Conservation (phyloP, 2,329 filamentous ascomycete genomes). For the Alternaria atra region DNA sequence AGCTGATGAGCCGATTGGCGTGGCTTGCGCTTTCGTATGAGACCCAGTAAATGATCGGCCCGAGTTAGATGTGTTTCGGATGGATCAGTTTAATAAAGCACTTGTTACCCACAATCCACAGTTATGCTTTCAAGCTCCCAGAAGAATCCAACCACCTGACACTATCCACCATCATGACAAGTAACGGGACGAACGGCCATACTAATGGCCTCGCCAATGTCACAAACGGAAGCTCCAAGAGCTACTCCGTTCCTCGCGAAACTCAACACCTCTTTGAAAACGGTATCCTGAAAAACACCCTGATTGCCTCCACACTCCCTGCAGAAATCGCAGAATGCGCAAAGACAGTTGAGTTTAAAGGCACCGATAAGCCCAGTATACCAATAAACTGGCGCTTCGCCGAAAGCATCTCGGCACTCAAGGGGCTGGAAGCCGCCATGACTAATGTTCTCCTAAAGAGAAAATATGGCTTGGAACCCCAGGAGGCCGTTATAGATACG, state of each 20-base stretch:
- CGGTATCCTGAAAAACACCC: constrained; percentile 56
- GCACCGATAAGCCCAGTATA: constrained; percentile 56
- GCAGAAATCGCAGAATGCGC: constrained; percentile 48
- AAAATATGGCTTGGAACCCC: constrained; percentile 56
- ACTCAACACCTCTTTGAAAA: constrained; percentile 39
- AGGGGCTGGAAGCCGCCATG: constrained; percentile 60
- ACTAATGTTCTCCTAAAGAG: constrained; percentile 56
- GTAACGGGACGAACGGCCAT: not conserved
- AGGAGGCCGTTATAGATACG: constrained; percentile 59
- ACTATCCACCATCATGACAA: not conserved
- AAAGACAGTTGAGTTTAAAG: constrained; percentile 54
- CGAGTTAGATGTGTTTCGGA: not conserved
- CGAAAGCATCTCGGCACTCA: constrained; percentile 62
- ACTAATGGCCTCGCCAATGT: constrained; percentile 11
- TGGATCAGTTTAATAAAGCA: not conserved
- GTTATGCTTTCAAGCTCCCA: not conserved
- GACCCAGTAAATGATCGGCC: not conserved
- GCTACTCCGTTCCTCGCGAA: constrained; percentile 42
- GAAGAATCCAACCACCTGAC: not conserved
- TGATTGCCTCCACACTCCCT: constrained; percentile 52
- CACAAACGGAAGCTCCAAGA: constrained; percentile 14
- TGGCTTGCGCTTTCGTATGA: not conserved
- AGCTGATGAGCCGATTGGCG: not conserved
- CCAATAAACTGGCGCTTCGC: constrained; percentile 67
- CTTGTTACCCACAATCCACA: not conserved